These are phyloP conservation scores for Trichopus zeylanicus DNA, from an alignment of 116 monocot genomes.

Conservation along the genomic window DNA sequence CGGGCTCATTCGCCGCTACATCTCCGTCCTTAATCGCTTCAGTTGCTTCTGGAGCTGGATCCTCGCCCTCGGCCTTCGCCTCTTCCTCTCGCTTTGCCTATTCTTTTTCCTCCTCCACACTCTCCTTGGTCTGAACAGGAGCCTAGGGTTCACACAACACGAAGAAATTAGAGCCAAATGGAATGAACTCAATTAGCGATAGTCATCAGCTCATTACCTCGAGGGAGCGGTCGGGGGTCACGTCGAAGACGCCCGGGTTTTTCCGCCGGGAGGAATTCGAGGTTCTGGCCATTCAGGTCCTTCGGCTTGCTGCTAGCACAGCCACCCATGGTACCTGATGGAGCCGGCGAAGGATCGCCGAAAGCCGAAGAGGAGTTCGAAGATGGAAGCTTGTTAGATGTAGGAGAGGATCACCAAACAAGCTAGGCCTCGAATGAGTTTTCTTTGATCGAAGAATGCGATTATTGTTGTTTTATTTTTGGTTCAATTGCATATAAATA, in stretches of 20 bases:
- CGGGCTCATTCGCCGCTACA: not conserved
- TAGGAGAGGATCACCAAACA: too few relatives aligned
- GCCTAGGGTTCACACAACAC: too few relatives aligned
- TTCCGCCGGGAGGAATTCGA: not conserved
- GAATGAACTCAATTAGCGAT: too few relatives aligned
- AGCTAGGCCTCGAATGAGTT: too few relatives aligned
- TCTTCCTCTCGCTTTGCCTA: not conserved
- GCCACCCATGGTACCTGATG: not conserved
- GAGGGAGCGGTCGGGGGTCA: not conserved
- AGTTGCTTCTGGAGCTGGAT: not conserved
- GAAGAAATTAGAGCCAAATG: too few relatives aligned
- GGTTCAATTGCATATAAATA: too few relatives aligned
- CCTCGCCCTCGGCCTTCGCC: not conserved
- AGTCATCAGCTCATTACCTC: too few relatives aligned
- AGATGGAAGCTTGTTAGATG: too few relatives aligned
- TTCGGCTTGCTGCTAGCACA: not conserved
- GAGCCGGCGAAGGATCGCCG: not conserved
- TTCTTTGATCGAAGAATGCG: too few relatives aligned
- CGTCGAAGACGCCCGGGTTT: not conserved
- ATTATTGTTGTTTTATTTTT: too few relatives aligned
- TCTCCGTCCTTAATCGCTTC: not conserved
- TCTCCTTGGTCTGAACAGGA: too few relatives aligned
- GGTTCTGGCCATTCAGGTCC: not conserved
- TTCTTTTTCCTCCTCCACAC: not conserved
- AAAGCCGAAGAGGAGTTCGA: not conserved